Evolutionary conservation across 1,139 yeast genomes (phyloP), one percentile per base, ranked within the genome.

Genomic region (Debaryomycetaceae sp.): DNA sequence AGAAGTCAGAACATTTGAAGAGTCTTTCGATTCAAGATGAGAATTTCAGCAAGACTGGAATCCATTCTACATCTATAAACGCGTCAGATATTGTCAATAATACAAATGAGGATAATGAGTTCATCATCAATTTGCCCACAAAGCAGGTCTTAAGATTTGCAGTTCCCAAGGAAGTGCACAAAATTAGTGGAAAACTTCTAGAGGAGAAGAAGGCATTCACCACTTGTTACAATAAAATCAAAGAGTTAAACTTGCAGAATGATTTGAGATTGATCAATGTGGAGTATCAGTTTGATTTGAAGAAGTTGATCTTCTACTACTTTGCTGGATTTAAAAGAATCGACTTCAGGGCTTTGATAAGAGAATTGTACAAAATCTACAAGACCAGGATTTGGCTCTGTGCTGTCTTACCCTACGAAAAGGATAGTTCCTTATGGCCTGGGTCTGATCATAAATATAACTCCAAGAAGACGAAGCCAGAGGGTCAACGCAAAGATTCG

Each of bases 301-400:
- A 95, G 59, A 93, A 95, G 67, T 75, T 93, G 59, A 93, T 96
- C 3, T 91, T 93, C 62, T 93, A 90, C 63, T 93, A 93, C 67
- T 75, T 68, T 56, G 84, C 86, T 36, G 83, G 87, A 36, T 81
- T 81, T 54, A 84, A 84, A 58, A 76, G 99, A 56, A 87, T 93
- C 49, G 99, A 93, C 65, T 93, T 93, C 64, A 77, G 99, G 57
- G 95, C 87, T 39, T 77, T 95, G 58, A 95, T 93, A 46, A 86
- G 93, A 55, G 98, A 93, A 58, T 71, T 93, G 51, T 93, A 93
- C 72, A 84, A 93, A 58, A 86, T 89, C 49, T 93, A 90, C 76
- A 93, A 93, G 69, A 93, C 98, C 1, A 80, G 99, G 60, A 93
- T 93, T 56, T 95, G 99, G 99, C 79, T 91, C 75, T 91, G 97